Evolutionary conservation across 768 basidiomycete genomes (phyloP).

Genomic region (Lepiota brunneoincarnata): DNA sequence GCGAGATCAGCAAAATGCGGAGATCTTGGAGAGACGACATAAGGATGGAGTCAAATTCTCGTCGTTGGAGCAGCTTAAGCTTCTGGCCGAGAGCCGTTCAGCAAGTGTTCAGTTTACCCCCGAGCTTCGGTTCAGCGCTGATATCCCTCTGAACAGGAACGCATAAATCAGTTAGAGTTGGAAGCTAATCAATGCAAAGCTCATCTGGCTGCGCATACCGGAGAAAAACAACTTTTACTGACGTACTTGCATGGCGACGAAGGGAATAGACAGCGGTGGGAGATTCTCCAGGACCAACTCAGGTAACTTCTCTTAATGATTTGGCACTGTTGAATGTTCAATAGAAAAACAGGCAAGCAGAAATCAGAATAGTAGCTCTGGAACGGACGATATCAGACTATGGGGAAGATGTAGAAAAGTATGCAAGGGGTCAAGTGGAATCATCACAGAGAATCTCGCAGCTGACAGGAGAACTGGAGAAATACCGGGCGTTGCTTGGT

Average conservation of each 20-base stretch:
- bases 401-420: slow-evolving; percentile 44
- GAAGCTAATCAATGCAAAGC: slow-evolving; percentile 75
- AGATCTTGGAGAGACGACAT: slow-evolving; percentile 65
- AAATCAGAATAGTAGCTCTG: slow-evolving; percentile 46
- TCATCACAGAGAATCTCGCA: slow-evolving; percentile 46
- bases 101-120: slow-evolving; percentile 29
- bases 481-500: slow-evolving; percentile 67
- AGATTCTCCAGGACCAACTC: slow-evolving; percentile 51
- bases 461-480: slow-evolving; percentile 46
- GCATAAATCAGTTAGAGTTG: slow-evolving; percentile 66
- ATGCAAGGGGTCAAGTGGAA: slow-evolving; percentile 49
- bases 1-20: slow-evolving; percentile 64
- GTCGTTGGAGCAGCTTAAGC: slow-evolving; percentile 62
- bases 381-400: slow-evolving; percentile 50
- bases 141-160: slow-evolving; percentile 46
- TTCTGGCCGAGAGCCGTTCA: slow-evolving; percentile 59
- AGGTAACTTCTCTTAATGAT: slow-evolving; percentile 41
- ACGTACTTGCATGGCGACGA: slow-evolving; percentile 63
- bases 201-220: slow-evolving; percentile 70
- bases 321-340: slow-evolving; percentile 15
- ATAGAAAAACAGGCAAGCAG: slow-evolving; percentile 43
- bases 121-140: background rate
- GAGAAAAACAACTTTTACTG: slow-evolving; percentile 67
- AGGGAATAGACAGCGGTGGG: slow-evolving; percentile 46
- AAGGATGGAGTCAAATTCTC: slow-evolving; percentile 57